Evolutionary conservation across 163 green algal genomes (phyloP).

Genomic region (Chlorella variabilis): DNA sequence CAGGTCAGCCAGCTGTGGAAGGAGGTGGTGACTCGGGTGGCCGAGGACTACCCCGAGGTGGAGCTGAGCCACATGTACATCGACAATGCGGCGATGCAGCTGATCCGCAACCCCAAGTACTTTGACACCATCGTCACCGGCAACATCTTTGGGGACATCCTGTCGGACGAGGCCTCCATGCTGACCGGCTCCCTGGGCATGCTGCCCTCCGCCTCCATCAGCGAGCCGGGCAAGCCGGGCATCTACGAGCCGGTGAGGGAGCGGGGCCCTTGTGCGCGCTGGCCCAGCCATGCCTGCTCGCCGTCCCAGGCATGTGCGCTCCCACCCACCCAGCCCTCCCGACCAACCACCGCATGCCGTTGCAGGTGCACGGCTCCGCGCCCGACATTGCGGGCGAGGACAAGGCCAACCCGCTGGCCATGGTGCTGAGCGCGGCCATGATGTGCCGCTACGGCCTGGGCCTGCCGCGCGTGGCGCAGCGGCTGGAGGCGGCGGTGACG

Average conservation of each 20-base stretch:
- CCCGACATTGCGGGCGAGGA: constrained; percentile 98
- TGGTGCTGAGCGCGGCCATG: constrained; percentile 97
- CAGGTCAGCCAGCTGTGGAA: constrained; percentile 66
- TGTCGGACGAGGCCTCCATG: constrained; percentile 98
- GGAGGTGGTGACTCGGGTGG: constrained; percentile 89
- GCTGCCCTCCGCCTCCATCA: constrained; percentile 96
- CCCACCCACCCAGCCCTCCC: no score
- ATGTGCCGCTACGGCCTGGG: constrained; percentile 97
- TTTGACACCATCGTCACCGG: constrained; percentile 99
- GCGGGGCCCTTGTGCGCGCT: not conserved
- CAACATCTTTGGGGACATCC: constrained; percentile 99
- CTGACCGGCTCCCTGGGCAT: constrained; percentile 97
- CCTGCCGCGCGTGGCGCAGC: constrained; percentile 83
- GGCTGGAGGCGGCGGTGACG: constrained; percentile 88
- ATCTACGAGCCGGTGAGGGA: constrained; percentile 93
- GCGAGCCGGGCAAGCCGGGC: constrained; percentile 78
- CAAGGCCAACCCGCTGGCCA: constrained; percentile 90
- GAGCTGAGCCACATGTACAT: constrained; percentile 96
- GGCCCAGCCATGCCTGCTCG: no score
- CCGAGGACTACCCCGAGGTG: constrained; percentile 93
- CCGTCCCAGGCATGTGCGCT: no score
- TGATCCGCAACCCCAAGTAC: constrained; percentile 85
- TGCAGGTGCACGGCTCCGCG: constrained; percentile 93
- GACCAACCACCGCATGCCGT: no score
- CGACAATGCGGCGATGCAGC: constrained; percentile 95